These are phyloP conservation scores for Phytophthora rubi DNA, from an alignment of 352 stramenopile genomes.

Conservation along the genomic window DNA sequence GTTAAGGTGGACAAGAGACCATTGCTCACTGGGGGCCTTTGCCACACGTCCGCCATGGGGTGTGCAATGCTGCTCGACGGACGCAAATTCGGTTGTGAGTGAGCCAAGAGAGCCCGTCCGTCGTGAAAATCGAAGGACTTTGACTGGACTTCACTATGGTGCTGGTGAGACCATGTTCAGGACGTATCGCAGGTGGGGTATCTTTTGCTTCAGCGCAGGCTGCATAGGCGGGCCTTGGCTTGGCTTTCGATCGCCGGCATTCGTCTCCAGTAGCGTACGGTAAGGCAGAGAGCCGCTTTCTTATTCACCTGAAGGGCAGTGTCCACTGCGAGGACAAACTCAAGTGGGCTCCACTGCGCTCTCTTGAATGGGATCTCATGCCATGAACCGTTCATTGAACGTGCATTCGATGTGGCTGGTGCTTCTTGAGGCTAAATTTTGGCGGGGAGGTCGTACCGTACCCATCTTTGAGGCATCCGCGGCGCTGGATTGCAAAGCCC, in stretches of 20 bases:
- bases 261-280: slow-evolving; percentile 7
- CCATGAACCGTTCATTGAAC: neutral
- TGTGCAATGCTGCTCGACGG: neutral
- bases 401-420: neutral
- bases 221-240: neutral
- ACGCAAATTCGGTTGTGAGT: slow-evolving; percentile 36
- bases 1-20: slow-evolving; percentile 40
- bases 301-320: slow-evolving; percentile 11
- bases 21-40: slow-evolving; percentile 27
- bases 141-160: slow-evolving; percentile 25
- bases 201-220: slow-evolving; percentile 25
- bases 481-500: slow-evolving; percentile 21
- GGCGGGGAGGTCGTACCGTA: slow-evolving; percentile 18
- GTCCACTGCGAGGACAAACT: neutral
- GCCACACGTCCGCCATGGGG: slow-evolving; percentile 25
- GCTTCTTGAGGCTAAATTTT: slow-evolving; percentile 23
- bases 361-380: neutral
- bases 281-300: neutral
- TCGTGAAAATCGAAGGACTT: slow-evolving; percentile 7
- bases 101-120: slow-evolving; percentile 4
- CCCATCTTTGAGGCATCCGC: slow-evolving; percentile 29
- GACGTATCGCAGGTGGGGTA: slow-evolving; percentile 25
- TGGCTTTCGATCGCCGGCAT: neutral
- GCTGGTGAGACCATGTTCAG: slow-evolving; percentile 12
- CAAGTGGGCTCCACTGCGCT: neutral